Evolutionary conservation across 2,329 filamentous ascomycete genomes (phyloP), one percentile per base, ranked within the genome.

Genomic region (Colletotrichum chrysophilum): DNA sequence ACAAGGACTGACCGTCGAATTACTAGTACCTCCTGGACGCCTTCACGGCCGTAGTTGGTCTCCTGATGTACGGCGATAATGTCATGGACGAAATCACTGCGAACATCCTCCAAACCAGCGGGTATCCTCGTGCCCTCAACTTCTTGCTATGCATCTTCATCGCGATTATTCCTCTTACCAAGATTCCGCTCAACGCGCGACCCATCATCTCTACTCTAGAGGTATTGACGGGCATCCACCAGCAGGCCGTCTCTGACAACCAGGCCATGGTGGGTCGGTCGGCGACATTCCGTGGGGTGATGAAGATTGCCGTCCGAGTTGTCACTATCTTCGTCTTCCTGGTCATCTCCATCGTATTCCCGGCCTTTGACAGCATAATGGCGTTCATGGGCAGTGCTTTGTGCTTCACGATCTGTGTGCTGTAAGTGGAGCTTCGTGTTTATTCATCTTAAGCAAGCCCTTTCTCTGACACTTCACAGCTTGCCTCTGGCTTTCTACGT

Each of bases 1-100:
- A 36, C 21, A 24, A 28, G 24, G 8, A 64, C 61, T 64, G 24
- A 64, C 21, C 36, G 8, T 18, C 14, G 32, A 56, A 8, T 52
- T 24, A 24, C n/a, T 16, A 94, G 92, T 96, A 95, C 83, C 82
- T 95, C 24, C 90, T 98, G 14, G 96, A 98, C 83, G 89, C 93
- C 30, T 90, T 92, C 61, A 96, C 98, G 82, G 96, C 95, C 30
- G 90, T 97, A 60, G 91, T 94, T 13, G 96, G 97, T 52, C 91
- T 97, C 74, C 89, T 98, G 78, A 98, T 99, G 96, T 99, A 98
- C 83, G 96, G 96, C 76, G 94, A 98, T 79, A 90, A 87, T n/a
- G 95, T 98, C 70, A 91, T 90, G 72, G 96, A 98, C 78, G 95
- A 97, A 83, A 93, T 98, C 82, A 98, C 97, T 0, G 94, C 94